Evolutionary conservation across 805 yeast genomes (phyloP).

Genomic region (Myxozyma lipomycoides): DNA sequence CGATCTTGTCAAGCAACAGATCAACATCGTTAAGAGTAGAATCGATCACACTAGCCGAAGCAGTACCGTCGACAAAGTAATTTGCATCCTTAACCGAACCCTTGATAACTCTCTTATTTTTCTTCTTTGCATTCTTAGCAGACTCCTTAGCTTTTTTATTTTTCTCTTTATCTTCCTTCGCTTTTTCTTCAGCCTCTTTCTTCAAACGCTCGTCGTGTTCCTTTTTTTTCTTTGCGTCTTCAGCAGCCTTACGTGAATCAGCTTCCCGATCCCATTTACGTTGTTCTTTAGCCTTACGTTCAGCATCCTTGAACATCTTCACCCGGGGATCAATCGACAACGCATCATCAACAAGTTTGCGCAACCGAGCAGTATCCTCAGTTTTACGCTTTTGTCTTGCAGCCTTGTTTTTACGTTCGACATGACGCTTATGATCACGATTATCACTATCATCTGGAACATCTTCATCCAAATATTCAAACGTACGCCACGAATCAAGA

Average conservation of each 20-base stretch:
- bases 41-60: constrained; percentile 52
- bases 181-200: constrained; percentile 65
- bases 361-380: constrained; percentile 88
- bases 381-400: constrained; percentile 96
- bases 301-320: constrained; percentile 86
- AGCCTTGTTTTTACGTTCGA: constrained; percentile 94
- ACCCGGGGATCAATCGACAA: constrained; percentile 91
- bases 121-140: constrained; percentile 86
- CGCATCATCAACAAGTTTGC: constrained; percentile 83
- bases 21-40: constrained; percentile 62
- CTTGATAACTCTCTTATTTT: constrained; percentile 88
- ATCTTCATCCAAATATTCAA: constrained; percentile 97
- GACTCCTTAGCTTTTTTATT: constrained; percentile 95
- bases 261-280: constrained; percentile 98
- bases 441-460: constrained; percentile 98
- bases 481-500: constrained; percentile 97
- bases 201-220: constrained; percentile 84
- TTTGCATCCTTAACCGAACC: constrained; percentile 73
- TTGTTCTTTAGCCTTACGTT: constrained; percentile 89
- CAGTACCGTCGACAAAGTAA: constrained; percentile 66
- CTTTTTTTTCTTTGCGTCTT: constrained; percentile 76
- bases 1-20: constrained; percentile 69
- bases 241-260: constrained; percentile 95
- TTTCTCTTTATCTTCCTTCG: constrained; percentile 63
- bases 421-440: constrained; percentile 98